Conservation (phyloP, 2,329 filamentous ascomycete species). For the Cercospora canescens region DNA sequence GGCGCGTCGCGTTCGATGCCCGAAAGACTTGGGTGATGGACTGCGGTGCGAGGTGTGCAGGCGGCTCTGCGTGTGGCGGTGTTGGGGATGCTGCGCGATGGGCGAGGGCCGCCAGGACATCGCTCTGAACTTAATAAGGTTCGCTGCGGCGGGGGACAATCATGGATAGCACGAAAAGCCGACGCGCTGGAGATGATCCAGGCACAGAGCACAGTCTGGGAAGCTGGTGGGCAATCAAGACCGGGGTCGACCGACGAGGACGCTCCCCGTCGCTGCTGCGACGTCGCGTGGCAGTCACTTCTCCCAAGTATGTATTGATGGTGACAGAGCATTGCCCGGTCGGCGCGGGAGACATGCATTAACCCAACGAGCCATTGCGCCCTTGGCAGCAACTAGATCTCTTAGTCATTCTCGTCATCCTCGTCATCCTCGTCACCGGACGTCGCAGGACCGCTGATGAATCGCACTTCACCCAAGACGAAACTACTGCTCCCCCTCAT, state of each 20-base stretch:
- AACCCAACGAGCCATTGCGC: not conserved
- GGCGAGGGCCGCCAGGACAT: not conserved
- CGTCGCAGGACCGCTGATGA: not conserved
- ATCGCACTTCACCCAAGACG: not conserved
- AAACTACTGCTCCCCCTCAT: no score
- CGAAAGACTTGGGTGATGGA: not conserved
- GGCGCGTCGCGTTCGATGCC: not conserved
- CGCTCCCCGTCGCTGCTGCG: not conserved
- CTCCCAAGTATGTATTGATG: not conserved
- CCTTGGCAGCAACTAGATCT: not conserved
- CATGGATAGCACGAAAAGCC: not conserved
- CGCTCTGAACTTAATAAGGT: not conserved
- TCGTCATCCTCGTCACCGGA: not conserved
- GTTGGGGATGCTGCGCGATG: not conserved
- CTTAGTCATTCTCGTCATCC: not conserved
- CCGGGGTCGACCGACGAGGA: not conserved
- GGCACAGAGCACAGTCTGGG: not conserved
- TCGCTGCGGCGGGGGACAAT: not conserved
- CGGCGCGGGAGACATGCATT: not conserved
- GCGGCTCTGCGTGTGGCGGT: not conserved
- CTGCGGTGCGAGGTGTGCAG: not conserved
- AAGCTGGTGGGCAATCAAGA: not conserved
- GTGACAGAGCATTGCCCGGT: not conserved
- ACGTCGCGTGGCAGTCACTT: not conserved
- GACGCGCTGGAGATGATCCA: not conserved